Base-by-base conservation (phyloP, 495 filamentous ascomycete species). In the Hypomontagnella monticulosa region DNA sequence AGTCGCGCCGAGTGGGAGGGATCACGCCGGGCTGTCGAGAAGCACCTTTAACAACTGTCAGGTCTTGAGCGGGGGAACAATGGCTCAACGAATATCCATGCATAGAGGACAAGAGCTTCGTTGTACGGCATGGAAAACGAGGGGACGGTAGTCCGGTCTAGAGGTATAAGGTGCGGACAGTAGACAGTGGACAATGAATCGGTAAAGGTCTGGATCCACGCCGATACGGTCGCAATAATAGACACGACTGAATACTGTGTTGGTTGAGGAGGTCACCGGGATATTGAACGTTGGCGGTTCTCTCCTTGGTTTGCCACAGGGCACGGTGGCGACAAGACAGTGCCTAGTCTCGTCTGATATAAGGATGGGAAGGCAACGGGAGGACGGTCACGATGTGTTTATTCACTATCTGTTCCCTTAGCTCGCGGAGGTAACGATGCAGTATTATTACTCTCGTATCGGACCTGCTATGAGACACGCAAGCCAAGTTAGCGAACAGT, bases 31-130 rank as follows among this genome's bases (percentile, higher is more conserved):
- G 47, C 34, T 49, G 37, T 43, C 59, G 32, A 23, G 43, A 33
- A 58, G n/a, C 9, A 23, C 18, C 40, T 49, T 69, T 61, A 64
- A 41, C 42, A 63, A 44, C 60, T 51, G 27, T 52, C n/a, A 18
- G 41, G n/a, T 42, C 16, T 15, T 47, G 38, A 60, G 57, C 20
- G 53, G 58, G 46, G 4, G 60, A 32, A 56, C 40, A 30, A 61
- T 46, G 42, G 34, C 23, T 61, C 27, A 33, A 11, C 53, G 46
- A 54, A 64, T 63, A 69, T 64, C 66, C 60, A 64, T 64, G 66
- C 66, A 69, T 69, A 57, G 43, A 64, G 60, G 61, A 48, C 50
- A 56, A 51, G 20, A 34, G 41, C 38, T 50, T 60, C 19, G 54
- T 56, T 32, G 37, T 56, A 37, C 48, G 48, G 59, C 66, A 69